Evolutionary conservation across 2,329 filamentous ascomycete species (phyloP).

Genomic region (Mollisia scopiformis): DNA sequence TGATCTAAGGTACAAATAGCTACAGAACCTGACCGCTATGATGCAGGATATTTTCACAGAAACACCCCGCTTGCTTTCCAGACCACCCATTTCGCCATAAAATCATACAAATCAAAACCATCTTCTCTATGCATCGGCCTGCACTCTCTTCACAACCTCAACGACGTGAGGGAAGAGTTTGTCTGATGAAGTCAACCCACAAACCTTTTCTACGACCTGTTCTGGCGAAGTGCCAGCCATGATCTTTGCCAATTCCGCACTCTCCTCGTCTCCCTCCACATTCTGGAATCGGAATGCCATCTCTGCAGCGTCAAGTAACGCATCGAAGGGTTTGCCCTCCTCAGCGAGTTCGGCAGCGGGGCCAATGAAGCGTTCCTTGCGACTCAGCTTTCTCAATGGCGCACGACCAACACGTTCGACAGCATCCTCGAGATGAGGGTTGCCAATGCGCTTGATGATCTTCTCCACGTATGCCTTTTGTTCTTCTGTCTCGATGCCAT

Average conservation of each 20-base stretch:
- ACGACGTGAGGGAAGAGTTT: constrained; percentile 78
- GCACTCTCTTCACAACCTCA: constrained; percentile 81
- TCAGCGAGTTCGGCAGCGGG: constrained; percentile 90
- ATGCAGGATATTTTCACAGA: constrained; percentile 2
- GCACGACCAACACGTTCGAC: constrained; percentile 96
- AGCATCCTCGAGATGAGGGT: constrained; percentile 88
- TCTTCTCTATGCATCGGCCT: constrained; percentile 48
- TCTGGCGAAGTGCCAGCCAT: constrained; percentile 75
- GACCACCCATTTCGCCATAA: not conserved
- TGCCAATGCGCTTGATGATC: constrained; percentile 91
- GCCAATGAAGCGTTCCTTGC: constrained; percentile 94
- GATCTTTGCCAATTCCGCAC: constrained; percentile 80
- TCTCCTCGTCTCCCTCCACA: constrained; percentile 90
- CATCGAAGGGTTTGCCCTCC: constrained; percentile 70
- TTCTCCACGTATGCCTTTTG: constrained; percentile 88
- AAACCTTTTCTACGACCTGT: constrained; percentile 79
- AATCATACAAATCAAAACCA: constrained; percentile 12
- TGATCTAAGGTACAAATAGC: not conserved
- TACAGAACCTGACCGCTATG: not conserved
- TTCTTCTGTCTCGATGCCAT: constrained; percentile 73
- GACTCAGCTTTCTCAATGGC: constrained; percentile 88
- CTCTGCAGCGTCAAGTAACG: constrained; percentile 81
- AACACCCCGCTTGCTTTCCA: not conserved
- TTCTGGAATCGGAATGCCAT: constrained; percentile 96
- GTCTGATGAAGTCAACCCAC: constrained; percentile 76